phyloP scores from a whole-genome alignment of 2,329 filamentous ascomycete species.

The Talaromyces sp. region DNA sequence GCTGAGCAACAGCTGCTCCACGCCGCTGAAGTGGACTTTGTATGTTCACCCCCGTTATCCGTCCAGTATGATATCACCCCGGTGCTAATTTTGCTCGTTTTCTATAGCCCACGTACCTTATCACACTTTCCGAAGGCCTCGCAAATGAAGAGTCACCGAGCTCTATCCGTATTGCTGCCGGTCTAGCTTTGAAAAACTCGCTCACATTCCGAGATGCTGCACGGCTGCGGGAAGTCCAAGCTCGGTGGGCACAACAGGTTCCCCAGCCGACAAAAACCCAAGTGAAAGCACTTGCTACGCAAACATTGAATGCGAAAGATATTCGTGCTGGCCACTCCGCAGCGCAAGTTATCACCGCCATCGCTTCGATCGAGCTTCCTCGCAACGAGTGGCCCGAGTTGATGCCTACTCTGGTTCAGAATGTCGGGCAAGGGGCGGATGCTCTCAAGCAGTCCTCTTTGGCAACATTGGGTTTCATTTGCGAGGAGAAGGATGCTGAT shows the following conservation, averaged over 20 bases:
- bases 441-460: constrained; percentile 92
- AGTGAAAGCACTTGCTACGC: constrained; percentile 85
- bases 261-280: constrained; percentile 75
- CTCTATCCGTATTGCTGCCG: constrained; percentile 86
- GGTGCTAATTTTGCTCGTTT: constrained; percentile 18
- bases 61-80: neutral
- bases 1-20: constrained; percentile 92
- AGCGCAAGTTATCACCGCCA: constrained; percentile 90
- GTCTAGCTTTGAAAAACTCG: constrained; percentile 95
- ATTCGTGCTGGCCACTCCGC: constrained; percentile 79
- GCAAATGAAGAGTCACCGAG: constrained; percentile 81
- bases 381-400: constrained; percentile 90
- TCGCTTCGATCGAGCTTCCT: constrained; percentile 91
- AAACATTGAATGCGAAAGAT: constrained; percentile 76
- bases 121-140: constrained; percentile 86
- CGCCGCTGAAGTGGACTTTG: constrained; percentile 92
- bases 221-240: constrained; percentile 83
- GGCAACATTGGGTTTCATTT: constrained; percentile 96
- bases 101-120: constrained; percentile 77
- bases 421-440: constrained; percentile 79
- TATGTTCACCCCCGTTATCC: constrained; percentile 48
- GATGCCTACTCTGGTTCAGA: constrained; percentile 82
- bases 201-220: constrained; percentile 89
- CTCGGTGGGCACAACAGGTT: constrained; percentile 84
- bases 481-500: constrained; percentile 87